phyloP scores from a whole-genome alignment of 2,329 filamentous ascomycete species.

The Tolypocladium amazonense region DNA sequence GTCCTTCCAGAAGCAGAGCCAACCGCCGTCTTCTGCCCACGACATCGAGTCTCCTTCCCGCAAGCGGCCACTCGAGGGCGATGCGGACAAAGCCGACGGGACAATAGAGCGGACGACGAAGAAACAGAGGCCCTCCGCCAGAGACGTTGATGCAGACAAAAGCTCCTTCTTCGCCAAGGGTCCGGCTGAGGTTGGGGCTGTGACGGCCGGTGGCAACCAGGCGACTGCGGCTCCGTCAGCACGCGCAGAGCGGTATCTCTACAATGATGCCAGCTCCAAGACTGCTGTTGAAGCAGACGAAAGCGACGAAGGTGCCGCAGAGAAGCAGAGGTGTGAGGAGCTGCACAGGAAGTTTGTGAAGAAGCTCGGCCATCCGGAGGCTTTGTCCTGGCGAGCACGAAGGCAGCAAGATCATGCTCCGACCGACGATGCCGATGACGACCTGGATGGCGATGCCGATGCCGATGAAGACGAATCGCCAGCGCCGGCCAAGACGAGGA shows the following conservation, averaged over 20 bases:
- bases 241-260: slow-evolving; percentile 43
- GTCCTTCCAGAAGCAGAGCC: slow-evolving; percentile 20
- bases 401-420: slow-evolving; percentile 41
- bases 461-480: slow-evolving; percentile 44
- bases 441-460: slow-evolving; percentile 46
- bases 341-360: slow-evolving; percentile 80
- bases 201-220: background rate
- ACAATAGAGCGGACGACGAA: slow-evolving; percentile 29
- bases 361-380: slow-evolving; percentile 80
- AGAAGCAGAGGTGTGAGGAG: slow-evolving; percentile 50
- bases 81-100: slow-evolving; percentile 32
- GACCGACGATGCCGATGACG: slow-evolving; percentile 42
- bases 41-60: slow-evolving; percentile 19
- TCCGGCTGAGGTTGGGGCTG: background rate
- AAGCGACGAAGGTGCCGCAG: slow-evolving; percentile 39
- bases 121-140: slow-evolving; percentile 25
- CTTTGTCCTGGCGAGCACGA: slow-evolving; percentile 56
- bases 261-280: slow-evolving; percentile 32
- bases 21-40: slow-evolving; percentile 14
- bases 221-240: slow-evolving; percentile 14
- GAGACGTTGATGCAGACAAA: slow-evolving; percentile 23
- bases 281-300: slow-evolving; percentile 23
- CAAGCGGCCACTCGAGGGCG: slow-evolving; percentile 43
- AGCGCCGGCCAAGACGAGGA: slow-evolving; percentile 39
- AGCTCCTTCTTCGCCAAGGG: slow-evolving; percentile 21